Conservation (phyloP, 2,329 filamentous ascomycete species). For the Alternaria sp. region DNA sequence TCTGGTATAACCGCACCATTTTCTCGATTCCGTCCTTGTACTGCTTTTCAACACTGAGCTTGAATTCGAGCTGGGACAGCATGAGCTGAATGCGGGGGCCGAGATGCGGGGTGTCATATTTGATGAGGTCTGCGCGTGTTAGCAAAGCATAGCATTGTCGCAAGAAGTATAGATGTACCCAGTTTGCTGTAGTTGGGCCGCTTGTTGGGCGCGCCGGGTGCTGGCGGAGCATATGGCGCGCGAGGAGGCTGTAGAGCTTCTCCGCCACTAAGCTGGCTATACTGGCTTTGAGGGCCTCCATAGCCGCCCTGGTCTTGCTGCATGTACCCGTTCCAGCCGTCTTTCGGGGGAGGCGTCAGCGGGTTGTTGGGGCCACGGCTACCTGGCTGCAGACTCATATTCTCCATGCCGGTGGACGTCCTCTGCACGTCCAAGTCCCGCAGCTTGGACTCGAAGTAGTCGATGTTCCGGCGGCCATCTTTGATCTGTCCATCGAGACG, state of each 20-base stretch:
- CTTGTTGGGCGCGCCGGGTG: conserved; percentile 70
- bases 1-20: conserved; percentile 97
- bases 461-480: conserved; percentile 90
- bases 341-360: conserved; percentile 74
- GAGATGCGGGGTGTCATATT: conserved; percentile 95
- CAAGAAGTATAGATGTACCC: conserved; percentile 66
- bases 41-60: conserved; percentile 97
- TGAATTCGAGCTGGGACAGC: conserved; percentile 98
- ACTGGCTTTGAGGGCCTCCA: conserved; percentile 59
- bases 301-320: conserved; percentile 70
- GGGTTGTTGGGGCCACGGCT: conserved; percentile 52
- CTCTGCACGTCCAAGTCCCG: conserved; percentile 86
- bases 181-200: conserved; percentile 95
- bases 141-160: neutral
- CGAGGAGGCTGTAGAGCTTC: conserved; percentile 81
- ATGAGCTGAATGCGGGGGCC: conserved; percentile 98
- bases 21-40: conserved; percentile 99
- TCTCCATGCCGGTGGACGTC: conserved; percentile 72
- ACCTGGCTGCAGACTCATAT: conserved; percentile 67
- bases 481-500: conserved; percentile 93
- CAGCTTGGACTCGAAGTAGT: conserved; percentile 94
- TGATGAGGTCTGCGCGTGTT: conserved; percentile 80
- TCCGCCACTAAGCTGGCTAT: conserved; percentile 70
- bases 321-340: conserved; percentile 63
- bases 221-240: conserved; percentile 79